phyloP scores from a whole-genome alignment of 2,329 filamentous ascomycete genomes.

The Ophiostoma piceae region DNA sequence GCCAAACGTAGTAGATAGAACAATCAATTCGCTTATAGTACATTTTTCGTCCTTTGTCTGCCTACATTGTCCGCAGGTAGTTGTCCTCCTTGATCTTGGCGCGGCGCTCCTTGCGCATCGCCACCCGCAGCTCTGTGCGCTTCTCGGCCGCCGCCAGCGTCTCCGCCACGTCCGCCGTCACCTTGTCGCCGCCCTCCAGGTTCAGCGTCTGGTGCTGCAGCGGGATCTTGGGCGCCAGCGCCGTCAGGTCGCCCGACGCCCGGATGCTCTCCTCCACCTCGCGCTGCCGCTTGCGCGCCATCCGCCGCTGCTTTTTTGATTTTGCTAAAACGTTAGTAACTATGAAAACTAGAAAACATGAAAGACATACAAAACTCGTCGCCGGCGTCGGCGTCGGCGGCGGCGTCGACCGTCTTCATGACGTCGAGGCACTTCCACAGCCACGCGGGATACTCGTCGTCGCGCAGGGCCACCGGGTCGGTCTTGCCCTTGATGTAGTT shows the following conservation, averaged over 20 bases:
- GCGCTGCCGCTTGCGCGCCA: slow-evolving; percentile 62
- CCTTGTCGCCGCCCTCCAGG: slow-evolving; percentile 44
- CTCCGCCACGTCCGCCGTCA: slow-evolving; percentile 30
- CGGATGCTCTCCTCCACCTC: slow-evolving; percentile 54
- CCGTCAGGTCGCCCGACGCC: slow-evolving; percentile 60
- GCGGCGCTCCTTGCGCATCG: slow-evolving; percentile 69
- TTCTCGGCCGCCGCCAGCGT: slow-evolving; percentile 46
- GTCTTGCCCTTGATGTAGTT: slow-evolving; percentile 70
- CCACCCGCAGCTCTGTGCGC: slow-evolving; percentile 60
- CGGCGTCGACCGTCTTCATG: slow-evolving; percentile 47
- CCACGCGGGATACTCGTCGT: slow-evolving; percentile 75
- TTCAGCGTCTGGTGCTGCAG: slow-evolving; percentile 74
- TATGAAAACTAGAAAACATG: not conserved
- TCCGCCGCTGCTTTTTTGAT: slow-evolving; percentile 72
- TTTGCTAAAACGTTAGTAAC: slow-evolving; percentile 52
- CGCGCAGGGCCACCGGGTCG: slow-evolving; percentile 68
- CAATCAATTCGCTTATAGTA: not conserved
- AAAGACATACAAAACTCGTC: slow-evolving; percentile 71
- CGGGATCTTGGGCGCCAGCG: slow-evolving; percentile 64
- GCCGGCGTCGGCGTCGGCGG: slow-evolving; percentile 51
- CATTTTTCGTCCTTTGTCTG: not conserved
- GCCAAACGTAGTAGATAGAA: not conserved
- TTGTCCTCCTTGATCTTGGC: slow-evolving; percentile 77
- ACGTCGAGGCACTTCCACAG: slow-evolving; percentile 67
- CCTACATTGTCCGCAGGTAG: slow-evolving; percentile 75